Base-by-base conservation (phyloP, 768 basidiomycete species). In the Rhodotorula babjevae region DNA sequence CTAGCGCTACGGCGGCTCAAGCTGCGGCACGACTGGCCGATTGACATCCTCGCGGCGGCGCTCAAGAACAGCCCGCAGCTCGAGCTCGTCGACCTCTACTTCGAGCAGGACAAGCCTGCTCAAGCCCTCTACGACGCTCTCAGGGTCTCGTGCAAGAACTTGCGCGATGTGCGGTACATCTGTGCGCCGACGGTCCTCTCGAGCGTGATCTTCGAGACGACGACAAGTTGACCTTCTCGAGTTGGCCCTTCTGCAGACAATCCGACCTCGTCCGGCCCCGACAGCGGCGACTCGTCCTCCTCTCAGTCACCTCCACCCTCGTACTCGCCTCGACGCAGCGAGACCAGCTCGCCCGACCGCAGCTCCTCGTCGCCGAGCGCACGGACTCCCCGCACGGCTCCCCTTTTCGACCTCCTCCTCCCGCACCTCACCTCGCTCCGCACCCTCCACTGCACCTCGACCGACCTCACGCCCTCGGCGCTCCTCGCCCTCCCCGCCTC, bases 371-470 rank as follows among this genome's bases (percentile, higher is more conserved):
- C 53, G n/a, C 0, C 50, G 4, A 5, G 23, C 25, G 10, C 50
- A 2, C 23, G 23, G 2, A 3, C 27, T 0, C 11, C 23, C 36
- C 50, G 14, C 4, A 50, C 56, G 19, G 16, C 27, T 6, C 18
- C 62, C 16, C 62, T 63, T 27, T 53, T 63, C 52, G 62, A 65
- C 53, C n/a, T 14, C 19, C 23, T 65, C 56, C 64, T 65, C 31
- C 64, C 64, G 12, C 16, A 15, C 44, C 29, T 29, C 31, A 49
- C 56, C 14, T 18, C 44, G 0, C 64, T 65, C 46, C n/a, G 18
- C 2, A 27, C 44, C 31, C 56, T 58, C 29, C 56, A 31, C 19
- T 25, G 47, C 56, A 33, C 56, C 44, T 29, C 64, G 8, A 57
- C 64, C 31, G 64, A 65, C 29, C 25, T 65, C 23, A 47, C 64